Evolutionary conservation across 1,284 basidiomycete genomes (phyloP).

Genomic region (Sanguinoderma infundibulare): DNA sequence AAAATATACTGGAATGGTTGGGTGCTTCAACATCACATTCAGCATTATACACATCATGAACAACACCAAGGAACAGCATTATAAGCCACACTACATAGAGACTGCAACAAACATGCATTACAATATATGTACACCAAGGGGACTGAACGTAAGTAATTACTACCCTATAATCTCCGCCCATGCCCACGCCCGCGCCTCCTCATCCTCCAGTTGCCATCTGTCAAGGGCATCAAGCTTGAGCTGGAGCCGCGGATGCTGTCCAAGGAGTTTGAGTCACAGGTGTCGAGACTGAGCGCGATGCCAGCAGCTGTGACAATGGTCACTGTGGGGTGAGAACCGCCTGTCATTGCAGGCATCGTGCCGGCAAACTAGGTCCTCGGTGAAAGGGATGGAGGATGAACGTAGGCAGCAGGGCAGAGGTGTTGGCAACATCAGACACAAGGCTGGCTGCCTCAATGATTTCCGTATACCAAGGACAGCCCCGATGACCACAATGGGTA

Average conservation of each 20-base stretch:
- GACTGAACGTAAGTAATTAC: too few species aligned
- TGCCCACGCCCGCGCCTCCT: too few species aligned
- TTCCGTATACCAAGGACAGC: background rate
- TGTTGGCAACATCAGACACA: background rate
- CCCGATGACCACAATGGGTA: slow-evolving; percentile 1
- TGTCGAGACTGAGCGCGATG: background rate
- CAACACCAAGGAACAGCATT: too few species aligned
- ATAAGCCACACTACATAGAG: too few species aligned
- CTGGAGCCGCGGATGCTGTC: background rate
- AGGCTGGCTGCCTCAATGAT: background rate
- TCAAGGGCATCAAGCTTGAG: slow-evolving; percentile 3
- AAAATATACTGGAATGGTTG: too few species aligned
- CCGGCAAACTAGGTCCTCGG: slow-evolving; percentile 9
- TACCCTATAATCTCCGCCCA: too few species aligned
- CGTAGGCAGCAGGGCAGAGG: background rate
- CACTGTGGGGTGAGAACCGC: background rate
- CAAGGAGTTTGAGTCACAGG: background rate
- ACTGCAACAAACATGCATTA: too few species aligned
- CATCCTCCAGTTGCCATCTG: too few species aligned
- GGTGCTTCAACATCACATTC: too few species aligned
- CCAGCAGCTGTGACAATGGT: background rate
- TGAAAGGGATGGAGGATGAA: background rate
- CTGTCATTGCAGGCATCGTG: slow-evolving; percentile 2
- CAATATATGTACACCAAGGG: too few species aligned
- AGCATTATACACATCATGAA: too few species aligned